Base-by-base conservation (phyloP, 768 basidiomycete genomes). In the Boletellus emodensis region DNA sequence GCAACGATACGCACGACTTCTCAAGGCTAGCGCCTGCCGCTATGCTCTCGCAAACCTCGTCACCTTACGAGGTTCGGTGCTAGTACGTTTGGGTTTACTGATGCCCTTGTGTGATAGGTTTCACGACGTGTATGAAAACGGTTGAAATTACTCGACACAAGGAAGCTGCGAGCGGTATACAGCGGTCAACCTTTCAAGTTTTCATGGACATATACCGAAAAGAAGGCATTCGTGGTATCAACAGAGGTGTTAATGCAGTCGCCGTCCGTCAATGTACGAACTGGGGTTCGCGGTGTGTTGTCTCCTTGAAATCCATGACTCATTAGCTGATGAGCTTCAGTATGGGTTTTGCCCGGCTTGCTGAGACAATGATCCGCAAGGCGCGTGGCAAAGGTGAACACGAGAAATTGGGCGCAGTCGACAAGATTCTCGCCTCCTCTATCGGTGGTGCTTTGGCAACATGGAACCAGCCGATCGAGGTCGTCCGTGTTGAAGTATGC, bases 111-210 rank as follows among this genome's bases (percentile, higher is more conserved):
- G 14, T 42, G 48, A 36, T 58, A 96, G 94, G 95, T 61, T 93
- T 98, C 75, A 95, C 93, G 72, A 97, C 95, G 38, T 96, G 93
- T 71, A 99, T 99, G 96, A 99, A 99, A 74, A 99, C 96, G 18
- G 96, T 83, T 55, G 94, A 95, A 71, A 98, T 98, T 58, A 97
- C 94, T 42, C 86, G 94, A 60, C 87, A 90, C 64, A 99, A 99
- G 72, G 88, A 91, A 60, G 89, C 85, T 20, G 83, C 86, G 14
- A 69, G 80, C 26, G 96, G 96, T 36, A 78, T 85, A 37, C 86
- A 90, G 65, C 91, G 93, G 11, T 91, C 89, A 46, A 98, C 95
- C 2, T 94, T 91, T 84, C 86, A 86, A 39, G 85, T 98, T 44
- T 99, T 98, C 65, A 84, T 77, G 57, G 94, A 98, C 62, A 98